A percentile compares a stretch with the other conserved stretches of the same genome.
Evolutionary conservation across 257 asterid genomes (phyloP).

Genomic region (Solanum chilense): DNA sequence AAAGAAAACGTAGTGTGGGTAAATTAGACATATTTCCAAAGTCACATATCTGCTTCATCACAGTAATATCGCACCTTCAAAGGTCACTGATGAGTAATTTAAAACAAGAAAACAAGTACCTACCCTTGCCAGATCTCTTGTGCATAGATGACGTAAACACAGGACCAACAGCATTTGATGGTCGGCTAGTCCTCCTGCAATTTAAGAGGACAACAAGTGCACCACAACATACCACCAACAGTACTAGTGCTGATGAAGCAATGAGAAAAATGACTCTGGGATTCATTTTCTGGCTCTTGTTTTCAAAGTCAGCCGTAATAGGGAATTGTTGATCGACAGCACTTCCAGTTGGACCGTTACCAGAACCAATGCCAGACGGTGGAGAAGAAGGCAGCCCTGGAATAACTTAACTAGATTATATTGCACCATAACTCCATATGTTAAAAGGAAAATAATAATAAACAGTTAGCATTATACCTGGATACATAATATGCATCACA

Average conservation of each 20-base stretch:
- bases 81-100: neutral
- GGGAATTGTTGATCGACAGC: slow-evolving; percentile 69
- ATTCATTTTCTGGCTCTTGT: slow-evolving; percentile 60
- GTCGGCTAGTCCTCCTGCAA: slow-evolving; percentile 57
- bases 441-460: neutral
- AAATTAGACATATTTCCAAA: neutral
- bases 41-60: neutral
- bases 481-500: slow-evolving; percentile 52
- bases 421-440: neutral
- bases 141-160: slow-evolving; percentile 46
- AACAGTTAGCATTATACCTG: slow-evolving; percentile 44
- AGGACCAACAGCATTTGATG: slow-evolving; percentile 81
- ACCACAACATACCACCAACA: slow-evolving; percentile 68
- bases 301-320: slow-evolving; percentile 52
- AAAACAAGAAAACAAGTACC: neutral
- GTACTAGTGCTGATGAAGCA: slow-evolving; percentile 68
- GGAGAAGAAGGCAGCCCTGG: slow-evolving; percentile 84
- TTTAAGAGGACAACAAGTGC: slow-evolving; percentile 57
- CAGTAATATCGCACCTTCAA: neutral
- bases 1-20: neutral
- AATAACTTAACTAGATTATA: slow-evolving; percentile 9
- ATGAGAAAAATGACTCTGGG: slow-evolving; percentile 62
- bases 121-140: slow-evolving; percentile 66
- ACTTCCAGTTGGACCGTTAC: slow-evolving; percentile 73
- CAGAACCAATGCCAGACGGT: slow-evolving; percentile 41